Conservation (phyloP, 192 early-diverging fungal genomes). For the Geranomyces michiganensis region DNA sequence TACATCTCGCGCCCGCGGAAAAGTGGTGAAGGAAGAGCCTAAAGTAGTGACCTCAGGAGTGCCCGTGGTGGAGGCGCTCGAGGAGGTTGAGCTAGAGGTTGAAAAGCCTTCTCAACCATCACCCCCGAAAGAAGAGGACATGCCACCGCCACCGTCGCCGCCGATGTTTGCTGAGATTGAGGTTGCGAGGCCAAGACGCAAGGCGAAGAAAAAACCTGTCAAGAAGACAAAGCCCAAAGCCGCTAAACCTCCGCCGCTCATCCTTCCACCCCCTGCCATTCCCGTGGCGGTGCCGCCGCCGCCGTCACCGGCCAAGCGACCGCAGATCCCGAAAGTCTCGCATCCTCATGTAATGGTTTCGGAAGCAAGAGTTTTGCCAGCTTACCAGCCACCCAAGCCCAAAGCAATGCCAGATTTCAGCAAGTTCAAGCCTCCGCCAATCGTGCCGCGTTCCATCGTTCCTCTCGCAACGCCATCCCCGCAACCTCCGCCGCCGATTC, state of each 20-base stretch:
- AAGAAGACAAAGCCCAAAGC: conserved; percentile 12
- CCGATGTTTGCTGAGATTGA: conserved; percentile 31
- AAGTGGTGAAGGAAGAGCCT: conserved; percentile 1
- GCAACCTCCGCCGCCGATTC: conserved; percentile 9
- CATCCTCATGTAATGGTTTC: too few relatives aligned
- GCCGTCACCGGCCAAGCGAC: too few relatives aligned
- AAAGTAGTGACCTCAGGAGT: neutral
- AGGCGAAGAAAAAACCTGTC: conserved; percentile 8
- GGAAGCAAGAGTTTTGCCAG: too few relatives aligned
- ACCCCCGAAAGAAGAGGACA: conserved; percentile 4
- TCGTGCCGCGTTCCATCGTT: neutral
- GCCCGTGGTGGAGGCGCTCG: neutral
- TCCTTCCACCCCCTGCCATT: neutral
- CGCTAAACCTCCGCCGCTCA: neutral
- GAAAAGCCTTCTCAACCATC: neutral
- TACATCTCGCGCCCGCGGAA: neutral
- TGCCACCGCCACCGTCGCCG: conserved; percentile 29
- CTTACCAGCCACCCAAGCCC: too few relatives aligned
- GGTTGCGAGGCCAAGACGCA: conserved; percentile 8
- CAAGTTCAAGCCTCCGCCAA: neutral
- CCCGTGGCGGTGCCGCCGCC: too few relatives aligned
- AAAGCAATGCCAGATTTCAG: too few relatives aligned
- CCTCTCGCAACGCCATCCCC: neutral
- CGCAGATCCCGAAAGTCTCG: too few relatives aligned
- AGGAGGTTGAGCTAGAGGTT: conserved; percentile 3